Conservation (phyloP, 345 rosid species). For the Trapa incisa region DNA sequence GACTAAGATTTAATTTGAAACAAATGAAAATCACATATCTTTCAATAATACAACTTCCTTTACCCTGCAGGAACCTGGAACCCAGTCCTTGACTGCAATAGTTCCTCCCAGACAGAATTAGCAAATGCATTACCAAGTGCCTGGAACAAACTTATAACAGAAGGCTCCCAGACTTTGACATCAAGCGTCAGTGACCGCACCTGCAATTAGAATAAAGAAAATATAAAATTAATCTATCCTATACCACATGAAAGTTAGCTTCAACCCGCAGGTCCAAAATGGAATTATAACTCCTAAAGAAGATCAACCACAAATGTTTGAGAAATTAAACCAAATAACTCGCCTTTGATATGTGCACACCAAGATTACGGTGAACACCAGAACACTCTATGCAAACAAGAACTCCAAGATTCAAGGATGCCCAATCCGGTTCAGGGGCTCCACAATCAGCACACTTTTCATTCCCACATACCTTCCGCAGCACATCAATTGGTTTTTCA, state of each 20-base stretch:
- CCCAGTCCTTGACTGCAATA: constrained; percentile 60
- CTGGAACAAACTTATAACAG: constrained; percentile 85
- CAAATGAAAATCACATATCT: constrained; percentile 6
- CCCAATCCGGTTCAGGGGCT: constrained; percentile 97
- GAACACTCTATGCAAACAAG: constrained; percentile 98
- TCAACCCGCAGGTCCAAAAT: no score
- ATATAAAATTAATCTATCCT: not conserved
- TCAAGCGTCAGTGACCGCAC: constrained; percentile 96
- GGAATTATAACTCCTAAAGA: not conserved
- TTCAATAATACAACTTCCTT: not conserved
- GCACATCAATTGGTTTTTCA: constrained; percentile 79
- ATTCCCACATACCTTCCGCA: constrained; percentile 70
- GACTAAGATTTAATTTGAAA: not conserved
- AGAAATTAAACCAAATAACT: not conserved
- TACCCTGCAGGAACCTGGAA: constrained; percentile 70
- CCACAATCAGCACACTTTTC: constrained; percentile 99
- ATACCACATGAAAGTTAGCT: not conserved
- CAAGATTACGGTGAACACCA: constrained; percentile 98
- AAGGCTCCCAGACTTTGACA: constrained; percentile 97
- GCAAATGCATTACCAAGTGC: constrained; percentile 85
- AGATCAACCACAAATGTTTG: not conserved
- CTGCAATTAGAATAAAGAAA: constrained; percentile 23
- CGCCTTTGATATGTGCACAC: constrained; percentile 96
- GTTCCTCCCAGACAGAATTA: constrained; percentile 96
- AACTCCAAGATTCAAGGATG: constrained; percentile 90